Base-by-base conservation (phyloP, 768 basidiomycete species). In the Guyanaporus albipodus region DNA sequence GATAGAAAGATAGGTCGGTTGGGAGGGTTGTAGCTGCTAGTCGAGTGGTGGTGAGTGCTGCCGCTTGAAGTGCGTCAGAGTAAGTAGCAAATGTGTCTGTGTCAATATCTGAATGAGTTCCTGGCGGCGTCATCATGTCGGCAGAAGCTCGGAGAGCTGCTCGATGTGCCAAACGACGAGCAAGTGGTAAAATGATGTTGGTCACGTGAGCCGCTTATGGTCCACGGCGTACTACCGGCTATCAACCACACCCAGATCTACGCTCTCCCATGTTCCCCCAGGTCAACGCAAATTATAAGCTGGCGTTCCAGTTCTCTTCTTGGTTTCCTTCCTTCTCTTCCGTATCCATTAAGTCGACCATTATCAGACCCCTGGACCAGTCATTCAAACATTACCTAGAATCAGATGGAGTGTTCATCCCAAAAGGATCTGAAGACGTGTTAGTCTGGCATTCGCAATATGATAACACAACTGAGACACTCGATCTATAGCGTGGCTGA, bases 401-500 rank as follows among this genome's bases (percentile, higher is more conserved):
- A 49, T 76, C 83, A n/a, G 88, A 95, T 56, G 80, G 91, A n/a
- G 78, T 94, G 21, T 81, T 86, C 51, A 68, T 93, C 1, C 92
- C 92, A 0, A 77, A 83, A 48, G 91, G 89, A 31, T 83, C 90
- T 6, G 90, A 89, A 67, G 74, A 90, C 60, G 53, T 71, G 88
- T 91, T 66, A 51, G 83, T 76, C 44, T 41, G 23, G 37, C 46
- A 17, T 27, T 42, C 24, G 14, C 21, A 38, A 9, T 34, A 28
- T 17, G 2, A 23, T 17, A 10, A 6, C 15, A 43, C 39, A 40
- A 11, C 38, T 46, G 31, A 50, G 8, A 21, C n/a, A 11, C 22
- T 17, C 17, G n/a, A 28, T 18, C 29, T 19, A 19, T 52, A 87
- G 85, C 44, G 73, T 73, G 15, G 67, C 65, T 14, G 70, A 77